Percentiles rank a stretch among this genome's conserved stretches.
Conservation (phyloP, 768 basidiomycete species). For the Trametes elegans region DNA sequence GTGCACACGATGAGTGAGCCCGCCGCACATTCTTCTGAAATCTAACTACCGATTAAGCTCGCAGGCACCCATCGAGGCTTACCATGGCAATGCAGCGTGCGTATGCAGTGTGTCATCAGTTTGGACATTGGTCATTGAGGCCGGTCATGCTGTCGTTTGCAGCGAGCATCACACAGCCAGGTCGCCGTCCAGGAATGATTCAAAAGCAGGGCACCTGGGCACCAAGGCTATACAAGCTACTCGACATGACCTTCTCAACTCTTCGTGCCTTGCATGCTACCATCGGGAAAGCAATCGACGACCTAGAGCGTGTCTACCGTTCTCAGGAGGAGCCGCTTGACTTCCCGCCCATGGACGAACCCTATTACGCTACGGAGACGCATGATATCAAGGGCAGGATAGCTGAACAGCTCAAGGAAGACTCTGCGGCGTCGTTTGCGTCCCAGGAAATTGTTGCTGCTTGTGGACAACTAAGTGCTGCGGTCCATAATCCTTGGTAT, state of each 20-base stretch:
- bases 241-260: slow-evolving; percentile 50
- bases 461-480: slow-evolving; percentile 61
- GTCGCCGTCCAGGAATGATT: too few species aligned
- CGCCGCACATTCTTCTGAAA: too few species aligned
- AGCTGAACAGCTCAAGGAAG: slow-evolving; percentile 52
- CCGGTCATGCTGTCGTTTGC: too few species aligned
- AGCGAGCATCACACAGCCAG: too few species aligned
- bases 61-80: too few species aligned
- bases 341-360: slow-evolving; percentile 8
- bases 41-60: too few species aligned
- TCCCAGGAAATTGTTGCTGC: slow-evolving; percentile 66
- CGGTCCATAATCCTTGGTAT: slow-evolving; percentile 67
- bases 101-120: too few species aligned
- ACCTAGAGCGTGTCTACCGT: slow-evolving; percentile 55
- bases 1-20: too few species aligned
- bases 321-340: slow-evolving; percentile 2
- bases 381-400: not conserved
- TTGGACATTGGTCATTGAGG: too few species aligned
- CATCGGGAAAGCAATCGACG: slow-evolving; percentile 63
- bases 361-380: slow-evolving; percentile 2
- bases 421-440: slow-evolving; percentile 57
- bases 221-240: too few species aligned
- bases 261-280: slow-evolving; percentile 62
- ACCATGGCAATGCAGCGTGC: too few species aligned
- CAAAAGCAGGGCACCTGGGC: too few species aligned